A percentile compares a stretch with the other conserved stretches of the same genome.
phyloP scores from a whole-genome alignment of 176 grass and related monocot species.

The Aechmea fasciata region DNA sequence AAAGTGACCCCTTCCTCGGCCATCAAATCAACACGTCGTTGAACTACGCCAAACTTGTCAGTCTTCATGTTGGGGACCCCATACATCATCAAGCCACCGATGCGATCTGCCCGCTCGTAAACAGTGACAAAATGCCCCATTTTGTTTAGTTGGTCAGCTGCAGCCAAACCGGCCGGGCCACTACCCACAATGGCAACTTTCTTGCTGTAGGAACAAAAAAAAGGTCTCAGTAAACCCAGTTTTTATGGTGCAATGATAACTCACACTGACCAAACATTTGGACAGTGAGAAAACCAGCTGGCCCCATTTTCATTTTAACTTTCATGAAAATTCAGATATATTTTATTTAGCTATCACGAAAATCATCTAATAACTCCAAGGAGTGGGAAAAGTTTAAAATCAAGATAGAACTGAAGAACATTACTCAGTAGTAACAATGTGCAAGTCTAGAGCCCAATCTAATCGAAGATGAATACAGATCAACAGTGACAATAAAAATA shows the following conservation, averaged over 20 bases:
- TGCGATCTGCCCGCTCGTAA: conserved; percentile 86
- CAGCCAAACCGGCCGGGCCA: conserved; percentile 83
- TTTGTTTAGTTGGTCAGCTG: conserved; percentile 96
- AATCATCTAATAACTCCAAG: neutral
- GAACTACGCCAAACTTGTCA: conserved; percentile 70
- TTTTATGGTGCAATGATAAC: neutral
- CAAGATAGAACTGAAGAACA: neutral
- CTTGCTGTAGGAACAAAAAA: conserved; percentile 47
- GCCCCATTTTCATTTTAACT: neutral
- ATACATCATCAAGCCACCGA: conserved; percentile 99
- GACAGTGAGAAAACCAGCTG: neutral
- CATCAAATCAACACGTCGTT: conserved; percentile 94
- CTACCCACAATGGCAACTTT: conserved; percentile 91
- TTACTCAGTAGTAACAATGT: neutral
- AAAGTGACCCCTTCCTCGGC: conserved; percentile 83
- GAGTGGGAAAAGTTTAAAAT: too few relatives aligned
- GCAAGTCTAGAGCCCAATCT: neutral
- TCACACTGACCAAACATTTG: neutral
- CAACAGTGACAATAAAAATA: conserved; percentile 26
- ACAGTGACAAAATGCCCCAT: conserved; percentile 96
- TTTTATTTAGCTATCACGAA: neutral
- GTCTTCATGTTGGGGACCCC: conserved; percentile 99
- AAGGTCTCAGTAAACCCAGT: neutral
- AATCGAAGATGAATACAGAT: conserved; percentile 1
- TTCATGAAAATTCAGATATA: neutral